Conservation (phyloP, 176 grass and related monocot species). For the Panicum miliaceum region DNA sequence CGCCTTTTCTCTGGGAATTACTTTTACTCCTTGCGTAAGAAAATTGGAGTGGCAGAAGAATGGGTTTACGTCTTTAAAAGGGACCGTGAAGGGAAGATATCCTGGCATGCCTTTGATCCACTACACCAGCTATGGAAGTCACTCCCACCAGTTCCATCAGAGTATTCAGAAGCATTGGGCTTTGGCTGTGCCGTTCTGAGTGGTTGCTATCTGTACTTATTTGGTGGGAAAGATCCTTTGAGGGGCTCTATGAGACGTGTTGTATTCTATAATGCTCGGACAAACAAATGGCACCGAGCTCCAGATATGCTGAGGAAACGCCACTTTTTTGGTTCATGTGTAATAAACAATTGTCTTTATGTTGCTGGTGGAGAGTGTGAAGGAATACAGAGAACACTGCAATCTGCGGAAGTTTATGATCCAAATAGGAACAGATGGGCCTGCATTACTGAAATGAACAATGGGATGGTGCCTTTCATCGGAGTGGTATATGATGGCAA, state of each 20-base stretch:
- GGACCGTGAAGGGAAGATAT: slow-evolving; percentile 89
- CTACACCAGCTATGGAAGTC: slow-evolving; percentile 75
- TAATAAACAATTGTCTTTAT: slow-evolving; percentile 86
- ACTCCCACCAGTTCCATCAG: slow-evolving; percentile 77
- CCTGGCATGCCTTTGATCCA: slow-evolving; percentile 91
- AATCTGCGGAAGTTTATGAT: slow-evolving; percentile 85
- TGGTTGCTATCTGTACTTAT: slow-evolving; percentile 85
- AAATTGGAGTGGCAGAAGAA: slow-evolving; percentile 70
- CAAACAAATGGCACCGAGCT: slow-evolving; percentile 91
- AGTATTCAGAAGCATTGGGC: slow-evolving; percentile 79
- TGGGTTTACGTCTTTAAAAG: slow-evolving; percentile 90
- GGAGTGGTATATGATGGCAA: slow-evolving; percentile 81
- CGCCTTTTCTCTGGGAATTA: slow-evolving; percentile 84
- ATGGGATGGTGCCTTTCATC: slow-evolving; percentile 86
- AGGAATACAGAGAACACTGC: slow-evolving; percentile 72
- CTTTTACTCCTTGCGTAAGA: slow-evolving; percentile 85
- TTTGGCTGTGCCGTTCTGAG: slow-evolving; percentile 82
- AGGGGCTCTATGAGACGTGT: slow-evolving; percentile 89
- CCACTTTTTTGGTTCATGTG: slow-evolving; percentile 86
- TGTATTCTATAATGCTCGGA: slow-evolving; percentile 84
- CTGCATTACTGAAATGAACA: slow-evolving; percentile 75
- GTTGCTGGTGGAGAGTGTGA: slow-evolving; percentile 92
- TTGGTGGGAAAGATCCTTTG: slow-evolving; percentile 84
- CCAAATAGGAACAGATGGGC: slow-evolving; percentile 82
- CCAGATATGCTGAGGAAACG: slow-evolving; percentile 90